Percentiles rank a stretch among this genome's conserved stretches.
These are phyloP conservation scores for Delphinella strobiligena DNA, from an alignment of 2,329 filamentous ascomycete species.

Conservation along the genomic window DNA sequence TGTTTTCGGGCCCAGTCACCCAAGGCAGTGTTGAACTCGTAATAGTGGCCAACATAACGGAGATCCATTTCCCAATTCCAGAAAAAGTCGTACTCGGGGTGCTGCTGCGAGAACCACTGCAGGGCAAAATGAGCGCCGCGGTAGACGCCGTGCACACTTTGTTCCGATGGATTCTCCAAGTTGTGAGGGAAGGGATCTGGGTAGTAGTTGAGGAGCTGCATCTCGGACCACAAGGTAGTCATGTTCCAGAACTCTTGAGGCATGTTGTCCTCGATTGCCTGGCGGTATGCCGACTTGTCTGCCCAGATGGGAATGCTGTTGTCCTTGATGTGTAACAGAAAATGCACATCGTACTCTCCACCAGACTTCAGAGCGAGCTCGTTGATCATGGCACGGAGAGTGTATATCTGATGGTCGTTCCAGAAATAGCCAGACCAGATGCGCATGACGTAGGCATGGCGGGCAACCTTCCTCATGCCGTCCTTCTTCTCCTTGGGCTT, in stretches of 20 bases:
- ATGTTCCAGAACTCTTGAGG: conserved; percentile 81
- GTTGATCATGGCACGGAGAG: conserved; percentile 70
- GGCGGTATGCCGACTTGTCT: conserved; percentile 55
- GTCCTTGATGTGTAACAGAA: conserved; percentile 77
- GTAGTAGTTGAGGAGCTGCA: conserved; percentile 84
- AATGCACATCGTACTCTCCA: conserved; percentile 75
- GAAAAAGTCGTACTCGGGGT: conserved; percentile 40
- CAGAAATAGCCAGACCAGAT: conserved; percentile 76
- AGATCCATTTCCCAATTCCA: conserved; percentile 93
- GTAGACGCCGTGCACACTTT: conserved; percentile 80
- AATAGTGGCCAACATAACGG: conserved; percentile 69
- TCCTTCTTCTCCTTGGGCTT: conserved; percentile 13
- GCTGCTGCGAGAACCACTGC: conserved; percentile 40
- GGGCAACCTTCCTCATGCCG: conserved; percentile 31
- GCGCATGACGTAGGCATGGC: conserved; percentile 74
- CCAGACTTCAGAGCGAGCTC: conserved; percentile 72
- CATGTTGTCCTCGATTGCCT: conserved; percentile 54
- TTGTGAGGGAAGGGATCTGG: conserved; percentile 74
- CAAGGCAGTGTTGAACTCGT: conserved; percentile 62
- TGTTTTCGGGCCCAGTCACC: conserved; percentile 52
- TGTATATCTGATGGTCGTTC: conserved; percentile 66
- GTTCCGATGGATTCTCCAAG: conserved; percentile 46
- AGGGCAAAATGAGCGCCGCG: conserved; percentile 44
- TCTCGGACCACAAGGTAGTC: conserved; percentile 85
- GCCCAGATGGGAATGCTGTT: conserved; percentile 66